Percentiles rank a stretch among this genome's conserved stretches.
phyloP scores from a whole-genome alignment of 2,329 filamentous ascomycete species.

The Cadophora malorum region DNA sequence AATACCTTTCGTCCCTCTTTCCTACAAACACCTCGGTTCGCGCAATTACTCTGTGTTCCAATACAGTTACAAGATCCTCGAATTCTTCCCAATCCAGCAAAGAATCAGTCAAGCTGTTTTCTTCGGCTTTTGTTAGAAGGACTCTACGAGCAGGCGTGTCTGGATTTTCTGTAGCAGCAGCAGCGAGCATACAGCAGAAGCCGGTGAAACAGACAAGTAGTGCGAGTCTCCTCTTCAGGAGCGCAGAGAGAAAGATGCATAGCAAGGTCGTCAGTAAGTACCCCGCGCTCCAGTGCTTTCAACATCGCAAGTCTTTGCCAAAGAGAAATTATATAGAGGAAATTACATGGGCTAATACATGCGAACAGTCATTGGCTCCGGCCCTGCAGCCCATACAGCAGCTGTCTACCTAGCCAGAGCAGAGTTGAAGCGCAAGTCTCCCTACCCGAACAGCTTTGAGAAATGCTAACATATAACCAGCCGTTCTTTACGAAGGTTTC shows the following conservation, averaged over 20 bases:
- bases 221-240: slow-evolving; percentile 40
- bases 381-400: slow-evolving; percentile 95
- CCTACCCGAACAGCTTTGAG: background rate
- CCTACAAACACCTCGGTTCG: slow-evolving; percentile 3
- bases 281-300: slow-evolving; percentile 1
- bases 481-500: slow-evolving; percentile 97
- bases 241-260: slow-evolving; percentile 73
- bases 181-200: slow-evolving; percentile 68
- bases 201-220: slow-evolving; percentile 46
- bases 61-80: background rate
- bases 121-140: slow-evolving; percentile 73
- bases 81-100: background rate
- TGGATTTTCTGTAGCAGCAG: slow-evolving; percentile 75
- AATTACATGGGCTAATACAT: slow-evolving; percentile 26
- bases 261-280: slow-evolving; percentile 86
- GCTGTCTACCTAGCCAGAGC: slow-evolving; percentile 95
- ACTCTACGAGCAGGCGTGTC: slow-evolving; percentile 76
- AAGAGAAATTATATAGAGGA: background rate
- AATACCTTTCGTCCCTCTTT: background rate
- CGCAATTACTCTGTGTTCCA: background rate
- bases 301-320: background rate
- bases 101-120: slow-evolving; percentile 84
- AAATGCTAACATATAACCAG: slow-evolving; percentile 47
- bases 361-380: slow-evolving; percentile 80
- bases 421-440: slow-evolving; percentile 74